phyloP scores from a whole-genome alignment of 2,329 filamentous ascomycete genomes.

The Stagonosporopsis rhizophila region DNA sequence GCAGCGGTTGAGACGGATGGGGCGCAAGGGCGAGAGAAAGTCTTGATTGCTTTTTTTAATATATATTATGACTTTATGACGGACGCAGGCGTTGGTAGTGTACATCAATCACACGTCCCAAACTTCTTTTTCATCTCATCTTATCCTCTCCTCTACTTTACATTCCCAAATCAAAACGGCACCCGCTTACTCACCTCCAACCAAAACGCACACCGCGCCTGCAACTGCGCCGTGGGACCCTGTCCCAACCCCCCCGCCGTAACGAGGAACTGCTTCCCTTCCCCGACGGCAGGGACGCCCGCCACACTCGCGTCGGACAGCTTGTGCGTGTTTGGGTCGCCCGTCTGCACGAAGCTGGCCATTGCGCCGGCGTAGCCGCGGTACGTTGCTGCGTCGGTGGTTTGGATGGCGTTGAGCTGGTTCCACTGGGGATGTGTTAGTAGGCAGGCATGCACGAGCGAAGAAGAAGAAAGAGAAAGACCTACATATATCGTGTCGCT shows the following conservation, averaged over 20 bases:
- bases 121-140: too few species aligned
- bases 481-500: slow-evolving; percentile 63
- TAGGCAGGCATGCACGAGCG: too few species aligned
- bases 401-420: slow-evolving; percentile 60
- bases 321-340: slow-evolving; percentile 65
- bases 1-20: slow-evolving; percentile 53
- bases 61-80: not conserved
- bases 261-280: slow-evolving; percentile 61
- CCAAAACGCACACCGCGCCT: slow-evolving; percentile 63
- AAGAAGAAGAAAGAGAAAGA: not conserved
- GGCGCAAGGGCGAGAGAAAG: slow-evolving; percentile 52
- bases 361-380: slow-evolving; percentile 65
- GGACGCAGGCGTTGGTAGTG: not conserved
- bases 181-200: slow-evolving; percentile 54
- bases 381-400: slow-evolving; percentile 62
- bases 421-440: slow-evolving; percentile 57
- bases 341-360: slow-evolving; percentile 66
- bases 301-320: slow-evolving; percentile 55
- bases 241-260: slow-evolving; percentile 54
- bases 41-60: too few species aligned
- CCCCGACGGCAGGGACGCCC: slow-evolving; percentile 53
- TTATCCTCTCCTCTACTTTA: too few species aligned
- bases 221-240: slow-evolving; percentile 50
- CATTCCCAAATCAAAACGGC: slow-evolving; percentile 46
- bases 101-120: too few species aligned